Evolutionary conservation across 495 filamentous ascomycete species (phyloP).

Genomic region (Chaetomium tenue): DNA sequence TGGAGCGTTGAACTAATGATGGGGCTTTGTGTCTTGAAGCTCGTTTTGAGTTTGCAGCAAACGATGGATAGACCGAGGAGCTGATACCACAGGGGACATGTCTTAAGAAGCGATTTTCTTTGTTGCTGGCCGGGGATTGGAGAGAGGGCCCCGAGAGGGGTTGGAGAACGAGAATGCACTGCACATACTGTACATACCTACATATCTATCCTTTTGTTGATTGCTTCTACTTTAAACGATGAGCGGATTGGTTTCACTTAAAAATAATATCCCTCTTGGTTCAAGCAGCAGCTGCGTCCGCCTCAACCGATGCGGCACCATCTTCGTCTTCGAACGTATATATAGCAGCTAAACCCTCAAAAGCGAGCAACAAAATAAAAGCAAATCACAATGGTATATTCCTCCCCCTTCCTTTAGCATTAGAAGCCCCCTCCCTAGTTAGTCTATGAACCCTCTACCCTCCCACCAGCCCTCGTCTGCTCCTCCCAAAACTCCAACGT

Average conservation of each 20-base stretch:
- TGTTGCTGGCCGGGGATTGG: background rate
- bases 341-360: background rate
- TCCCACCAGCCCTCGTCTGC: conserved; percentile 39
- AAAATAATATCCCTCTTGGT: background rate
- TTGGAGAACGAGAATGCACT: conserved; percentile 2
- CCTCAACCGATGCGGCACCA: background rate
- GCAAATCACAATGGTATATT: background rate
- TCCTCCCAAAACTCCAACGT: conserved; percentile 92
- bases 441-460: background rate
- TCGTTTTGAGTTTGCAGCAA: conserved; percentile 11
- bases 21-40: background rate
- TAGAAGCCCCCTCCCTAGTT: background rate
- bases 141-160: background rate
- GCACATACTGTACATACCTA: conserved; percentile 11
- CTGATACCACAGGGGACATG: conserved; percentile 3
- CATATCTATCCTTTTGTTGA: background rate
- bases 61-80: conserved; percentile 16
- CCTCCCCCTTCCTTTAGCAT: too few relatives aligned
- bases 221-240: background rate
- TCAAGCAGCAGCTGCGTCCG: background rate
- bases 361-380: background rate
- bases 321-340: background rate
- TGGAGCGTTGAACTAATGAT: background rate
- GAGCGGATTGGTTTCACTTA: background rate
- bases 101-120: background rate